Base-by-base conservation (phyloP, 495 filamentous ascomycete genomes). In the Annulohypoxylon maeteangense region DNA sequence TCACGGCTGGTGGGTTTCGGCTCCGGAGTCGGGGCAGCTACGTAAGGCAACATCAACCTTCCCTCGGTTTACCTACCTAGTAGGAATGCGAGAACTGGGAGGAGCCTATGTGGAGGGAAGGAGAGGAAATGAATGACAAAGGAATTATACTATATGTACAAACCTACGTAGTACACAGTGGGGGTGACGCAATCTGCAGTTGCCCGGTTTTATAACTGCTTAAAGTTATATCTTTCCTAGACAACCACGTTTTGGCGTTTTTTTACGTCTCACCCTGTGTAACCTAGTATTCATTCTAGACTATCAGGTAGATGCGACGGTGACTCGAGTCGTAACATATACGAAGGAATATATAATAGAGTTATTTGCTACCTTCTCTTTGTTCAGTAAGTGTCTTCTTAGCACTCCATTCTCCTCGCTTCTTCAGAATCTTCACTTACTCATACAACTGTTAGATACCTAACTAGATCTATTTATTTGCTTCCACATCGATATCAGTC, bases 21-120 rank as follows among this genome's bases (percentile, higher is more conserved):
- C 55, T 58, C 55, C 58, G 58, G 58, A 27, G 32, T 54, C 50
- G 50, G 50, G 29, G 50, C 12, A 16, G 50, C 16, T 50, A 50
- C 4, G 23, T 27, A 27, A 14, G 11, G 22, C 47, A 50, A 14
- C 7, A 10, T 10, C 7, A 50, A 22, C 47, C 23, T 11, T 50
- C 47, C 47, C 23, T 50, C 47, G 47, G 47, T 3, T 50, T 27
- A 25, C 47, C 22, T 18, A 48, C n/a, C n/a, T n/a, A n/a, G n/a
- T n/a, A n/a, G n/a, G n/a, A n/a, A n/a, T n/a, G n/a, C n/a, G n/a
- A n/a, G n/a, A n/a, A n/a, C n/a, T n/a, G n/a, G n/a, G n/a, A 40
- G 36, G 36, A 40, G n/a, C 11, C 14, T 32, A 34, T 6, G n/a
- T 27, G 2, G 27, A 20, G 34, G 50, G 14, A 8, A 51, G n/a